Conservation (phyloP, 345 rosid species). For the Ceriops tagal region DNA sequence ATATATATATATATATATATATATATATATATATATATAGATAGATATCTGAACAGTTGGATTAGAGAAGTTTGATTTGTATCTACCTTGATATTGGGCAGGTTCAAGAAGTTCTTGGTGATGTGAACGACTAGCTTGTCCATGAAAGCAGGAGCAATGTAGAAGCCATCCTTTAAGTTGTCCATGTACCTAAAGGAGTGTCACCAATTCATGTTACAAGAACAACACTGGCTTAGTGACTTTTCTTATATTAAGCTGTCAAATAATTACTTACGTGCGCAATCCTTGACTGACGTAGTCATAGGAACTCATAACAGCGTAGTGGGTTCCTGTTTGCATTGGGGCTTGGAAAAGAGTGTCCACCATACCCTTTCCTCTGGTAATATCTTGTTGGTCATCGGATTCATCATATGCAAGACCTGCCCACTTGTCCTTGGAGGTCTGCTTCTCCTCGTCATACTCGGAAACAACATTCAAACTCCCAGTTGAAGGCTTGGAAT, state of each 20-base stretch:
- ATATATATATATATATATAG: background rate
- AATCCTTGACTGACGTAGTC: constrained; percentile 86
- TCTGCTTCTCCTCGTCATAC: constrained; percentile 57
- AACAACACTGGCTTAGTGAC: background rate
- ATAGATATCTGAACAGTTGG: background rate
- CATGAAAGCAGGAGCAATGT: constrained; percentile 98
- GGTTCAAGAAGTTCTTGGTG: constrained; percentile 87
- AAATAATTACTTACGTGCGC: constrained; percentile 46
- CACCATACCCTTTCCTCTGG: constrained; percentile 89
- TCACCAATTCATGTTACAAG: constrained; percentile 1
- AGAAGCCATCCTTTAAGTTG: constrained; percentile 75
- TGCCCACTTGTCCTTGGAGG: constrained; percentile 64
- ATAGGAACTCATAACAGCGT: constrained; percentile 70
- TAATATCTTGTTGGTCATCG: constrained; percentile 95
- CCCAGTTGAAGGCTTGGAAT: constrained; percentile 26
- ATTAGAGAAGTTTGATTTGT: background rate
- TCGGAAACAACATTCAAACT: constrained; percentile 58
- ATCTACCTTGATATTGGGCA: constrained; percentile 87
- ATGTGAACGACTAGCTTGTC: constrained; percentile 96
- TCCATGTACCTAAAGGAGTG: constrained; percentile 57
- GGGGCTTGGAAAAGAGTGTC: constrained; percentile 97
- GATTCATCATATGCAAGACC: constrained; percentile 67
- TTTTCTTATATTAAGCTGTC: no score
- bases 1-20: no score
- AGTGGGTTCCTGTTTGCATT: constrained; percentile 66